Conservation (phyloP, 495 filamentous ascomycete species). For the Penicillium canescens region DNA sequence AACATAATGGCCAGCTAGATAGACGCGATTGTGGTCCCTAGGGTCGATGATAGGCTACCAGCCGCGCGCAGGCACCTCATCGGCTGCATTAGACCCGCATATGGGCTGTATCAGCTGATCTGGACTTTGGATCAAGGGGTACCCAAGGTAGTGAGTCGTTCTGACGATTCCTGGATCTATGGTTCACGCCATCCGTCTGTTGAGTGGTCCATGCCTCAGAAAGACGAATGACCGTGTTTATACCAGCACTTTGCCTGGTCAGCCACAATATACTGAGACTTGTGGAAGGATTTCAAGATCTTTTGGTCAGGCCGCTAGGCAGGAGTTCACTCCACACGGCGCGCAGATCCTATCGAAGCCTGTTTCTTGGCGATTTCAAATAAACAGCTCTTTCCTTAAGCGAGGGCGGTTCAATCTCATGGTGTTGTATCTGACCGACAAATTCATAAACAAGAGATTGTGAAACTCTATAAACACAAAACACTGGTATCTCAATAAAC, state of each 20-base stretch:
- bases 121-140: not conserved
- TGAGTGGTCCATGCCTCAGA: too few species aligned
- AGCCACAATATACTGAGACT: too few species aligned
- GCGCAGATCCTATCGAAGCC: not conserved
- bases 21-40: constrained; percentile 9
- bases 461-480: too few species aligned
- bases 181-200: too few species aligned
- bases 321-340: not conserved
- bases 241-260: too few species aligned
- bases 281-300: not conserved
- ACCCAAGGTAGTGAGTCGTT: not conserved
- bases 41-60: constrained; percentile 13
- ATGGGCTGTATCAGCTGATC: constrained; percentile 35
- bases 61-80: constrained; percentile 12
- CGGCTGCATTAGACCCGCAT: constrained; percentile 39
- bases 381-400: too few species aligned
- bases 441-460: too few species aligned
- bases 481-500: too few species aligned
- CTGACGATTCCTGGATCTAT: too few species aligned
- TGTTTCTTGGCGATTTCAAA: not conserved
- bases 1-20: constrained; percentile 9
- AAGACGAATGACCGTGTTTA: too few species aligned
- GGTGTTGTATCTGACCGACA: too few species aligned
- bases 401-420: too few species aligned
- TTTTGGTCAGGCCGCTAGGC: not conserved